phyloP scores from a whole-genome alignment of 441 rosid species.

The Erysimum cheiri region DNA sequence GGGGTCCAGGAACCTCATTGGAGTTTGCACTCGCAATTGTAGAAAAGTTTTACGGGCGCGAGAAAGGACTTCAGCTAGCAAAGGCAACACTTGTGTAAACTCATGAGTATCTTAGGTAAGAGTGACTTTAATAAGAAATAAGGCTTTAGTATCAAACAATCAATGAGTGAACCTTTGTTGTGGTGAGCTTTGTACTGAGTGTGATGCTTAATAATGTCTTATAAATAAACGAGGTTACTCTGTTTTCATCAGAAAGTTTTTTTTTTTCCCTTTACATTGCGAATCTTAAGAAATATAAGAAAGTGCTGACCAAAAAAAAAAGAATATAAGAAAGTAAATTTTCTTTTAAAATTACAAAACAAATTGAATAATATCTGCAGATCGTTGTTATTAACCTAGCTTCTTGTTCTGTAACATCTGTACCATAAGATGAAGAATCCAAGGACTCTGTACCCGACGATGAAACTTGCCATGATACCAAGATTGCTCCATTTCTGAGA shows the following conservation, averaged over 20 bases:
- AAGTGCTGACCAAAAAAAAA: too few species aligned
- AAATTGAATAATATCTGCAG: constrained; percentile 24
- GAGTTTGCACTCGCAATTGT: constrained; percentile 86
- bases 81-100: constrained; percentile 61
- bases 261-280: not conserved
- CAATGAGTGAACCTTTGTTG: constrained; percentile 23
- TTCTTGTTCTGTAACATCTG: constrained; percentile 65
- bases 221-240: constrained; percentile 32
- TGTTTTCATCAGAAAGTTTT: constrained; percentile 6
- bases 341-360: constrained; percentile 27
- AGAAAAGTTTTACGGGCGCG: constrained; percentile 79
- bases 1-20: constrained; percentile 86
- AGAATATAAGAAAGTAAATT: not conserved
- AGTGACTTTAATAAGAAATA: constrained; percentile 7
- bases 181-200: constrained; percentile 23
- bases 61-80: constrained; percentile 72
- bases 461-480: constrained; percentile 71
- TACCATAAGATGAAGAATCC: constrained; percentile 73
- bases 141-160: constrained; percentile 22
- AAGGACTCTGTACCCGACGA: constrained; percentile 74
- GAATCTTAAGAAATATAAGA: not conserved
- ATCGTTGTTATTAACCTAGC: constrained; percentile 41
- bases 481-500: constrained; percentile 85
- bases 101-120: constrained; percentile 27
- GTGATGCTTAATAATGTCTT: constrained; percentile 29